These are phyloP conservation scores for Euphorbia corollata DNA, from an alignment of 441 rosid species.

Conservation along the genomic window DNA sequence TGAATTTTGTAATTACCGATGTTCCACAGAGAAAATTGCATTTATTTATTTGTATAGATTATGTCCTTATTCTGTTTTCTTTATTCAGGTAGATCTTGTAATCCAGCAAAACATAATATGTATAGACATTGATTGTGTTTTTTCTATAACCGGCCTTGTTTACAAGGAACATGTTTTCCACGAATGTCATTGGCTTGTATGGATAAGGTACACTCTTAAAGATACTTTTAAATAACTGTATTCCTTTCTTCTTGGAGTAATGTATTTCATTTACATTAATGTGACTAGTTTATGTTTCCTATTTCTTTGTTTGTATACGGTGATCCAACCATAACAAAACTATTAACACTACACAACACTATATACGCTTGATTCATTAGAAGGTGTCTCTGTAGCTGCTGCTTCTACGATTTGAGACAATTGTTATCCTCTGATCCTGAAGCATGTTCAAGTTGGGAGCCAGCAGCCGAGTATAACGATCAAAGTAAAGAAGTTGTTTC, in stretches of 20 bases:
- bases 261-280: neutral
- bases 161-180: neutral
- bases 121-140: neutral
- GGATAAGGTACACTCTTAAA: too few species aligned
- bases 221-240: too few species aligned
- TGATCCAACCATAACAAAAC: neutral
- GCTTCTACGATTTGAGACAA: slow-evolving; percentile 53
- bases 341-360: neutral
- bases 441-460: slow-evolving; percentile 96
- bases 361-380: slow-evolving; percentile 24
- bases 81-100: neutral
- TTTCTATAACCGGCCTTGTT: neutral
- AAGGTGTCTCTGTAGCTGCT: slow-evolving; percentile 38
- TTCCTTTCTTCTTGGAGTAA: slow-evolving; percentile 1
- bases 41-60: slow-evolving; percentile 12
- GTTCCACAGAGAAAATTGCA: slow-evolving; percentile 1
- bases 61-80: neutral
- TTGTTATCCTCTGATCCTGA: slow-evolving; percentile 82
- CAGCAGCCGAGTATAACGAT: slow-evolving; percentile 81
- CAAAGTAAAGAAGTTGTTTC: slow-evolving; percentile 94
- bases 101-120: neutral
- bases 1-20: neutral
- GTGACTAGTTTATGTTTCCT: neutral
- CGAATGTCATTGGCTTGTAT: too few species aligned
- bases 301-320: neutral